Evolutionary conservation across 495 filamentous ascomycete genomes (phyloP).

Genomic region (Alectoria sarmentosa): DNA sequence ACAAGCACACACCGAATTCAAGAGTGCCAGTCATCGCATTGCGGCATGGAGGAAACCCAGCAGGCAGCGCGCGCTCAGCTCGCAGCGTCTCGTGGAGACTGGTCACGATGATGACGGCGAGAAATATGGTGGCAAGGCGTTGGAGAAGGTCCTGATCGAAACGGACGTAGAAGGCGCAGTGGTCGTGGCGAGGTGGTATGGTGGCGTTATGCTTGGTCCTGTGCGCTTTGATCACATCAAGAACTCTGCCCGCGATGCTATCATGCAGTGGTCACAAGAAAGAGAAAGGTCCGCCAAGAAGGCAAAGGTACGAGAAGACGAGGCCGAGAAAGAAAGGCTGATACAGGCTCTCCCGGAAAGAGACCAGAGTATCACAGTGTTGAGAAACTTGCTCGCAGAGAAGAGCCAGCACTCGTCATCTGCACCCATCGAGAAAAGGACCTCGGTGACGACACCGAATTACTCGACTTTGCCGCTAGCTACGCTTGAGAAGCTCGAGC

Average conservation of each 20-base stretch:
- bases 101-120: conserved; percentile 44
- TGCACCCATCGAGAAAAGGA: conserved; percentile 4
- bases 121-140: conserved; percentile 33
- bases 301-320: conserved; percentile 16
- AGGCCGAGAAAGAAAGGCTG: conserved; percentile 26
- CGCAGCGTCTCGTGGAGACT: conserved; percentile 25
- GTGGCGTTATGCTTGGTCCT: conserved; percentile 39
- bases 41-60: conserved; percentile 34
- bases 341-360: conserved; percentile 29
- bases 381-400: conserved; percentile 33
- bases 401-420: conserved; percentile 21
- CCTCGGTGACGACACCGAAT: conserved; percentile 25
- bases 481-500: conserved; percentile 32
- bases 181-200: conserved; percentile 43
- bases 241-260: conserved; percentile 31
- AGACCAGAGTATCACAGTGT: conserved; percentile 34
- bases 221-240: conserved; percentile 40
- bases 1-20: conserved; percentile 31
- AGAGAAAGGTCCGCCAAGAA: conserved; percentile 6
- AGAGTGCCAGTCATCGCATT: conserved; percentile 36
- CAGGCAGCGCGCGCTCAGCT: conserved; percentile 16
- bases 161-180: conserved; percentile 33
- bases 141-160: conserved; percentile 33
- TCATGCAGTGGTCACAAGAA: conserved; percentile 25
- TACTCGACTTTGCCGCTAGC: conserved; percentile 33